Evolutionary conservation across 331 rosid species (phyloP).

Genomic region (Spiraea crenata): DNA sequence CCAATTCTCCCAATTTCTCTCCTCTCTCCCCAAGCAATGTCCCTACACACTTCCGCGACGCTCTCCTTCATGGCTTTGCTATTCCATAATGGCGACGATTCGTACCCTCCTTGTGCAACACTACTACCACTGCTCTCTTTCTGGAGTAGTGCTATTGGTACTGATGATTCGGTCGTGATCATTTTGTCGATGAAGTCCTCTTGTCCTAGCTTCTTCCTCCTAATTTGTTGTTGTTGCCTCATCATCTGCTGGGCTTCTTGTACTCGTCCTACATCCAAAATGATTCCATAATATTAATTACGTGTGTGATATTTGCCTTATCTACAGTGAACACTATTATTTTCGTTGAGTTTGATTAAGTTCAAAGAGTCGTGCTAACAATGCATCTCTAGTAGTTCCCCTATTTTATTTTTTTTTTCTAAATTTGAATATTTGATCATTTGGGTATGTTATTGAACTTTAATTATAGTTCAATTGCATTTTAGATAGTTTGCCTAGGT

Average conservation of each 20-base stretch:
- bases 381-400: too few relatives aligned
- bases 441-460: too few relatives aligned
- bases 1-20: conserved; percentile 76
- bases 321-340: too few relatives aligned
- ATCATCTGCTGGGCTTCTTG: conserved; percentile 32
- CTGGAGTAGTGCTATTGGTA: conserved; percentile 31
- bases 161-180: conserved; percentile 21
- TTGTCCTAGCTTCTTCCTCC: conserved; percentile 45
- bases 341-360: too few relatives aligned
- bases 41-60: conserved; percentile 62
- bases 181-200: conserved; percentile 26
- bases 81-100: conserved; percentile 33
- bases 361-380: too few relatives aligned
- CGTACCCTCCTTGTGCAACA: not conserved
- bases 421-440: too few relatives aligned
- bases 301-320: too few relatives aligned
- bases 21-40: conserved; percentile 75
- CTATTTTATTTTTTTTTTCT: too few relatives aligned
- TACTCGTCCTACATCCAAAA: conserved; percentile 37
- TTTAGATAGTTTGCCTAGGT: too few relatives aligned
- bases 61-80: conserved; percentile 49
- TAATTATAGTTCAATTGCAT: too few relatives aligned
- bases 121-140: not conserved
- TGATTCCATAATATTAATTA: not conserved
- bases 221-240: conserved; percentile 23